Conservation (phyloP, 2,329 filamentous ascomycete species). For the Colletotrichum sp. region DNA sequence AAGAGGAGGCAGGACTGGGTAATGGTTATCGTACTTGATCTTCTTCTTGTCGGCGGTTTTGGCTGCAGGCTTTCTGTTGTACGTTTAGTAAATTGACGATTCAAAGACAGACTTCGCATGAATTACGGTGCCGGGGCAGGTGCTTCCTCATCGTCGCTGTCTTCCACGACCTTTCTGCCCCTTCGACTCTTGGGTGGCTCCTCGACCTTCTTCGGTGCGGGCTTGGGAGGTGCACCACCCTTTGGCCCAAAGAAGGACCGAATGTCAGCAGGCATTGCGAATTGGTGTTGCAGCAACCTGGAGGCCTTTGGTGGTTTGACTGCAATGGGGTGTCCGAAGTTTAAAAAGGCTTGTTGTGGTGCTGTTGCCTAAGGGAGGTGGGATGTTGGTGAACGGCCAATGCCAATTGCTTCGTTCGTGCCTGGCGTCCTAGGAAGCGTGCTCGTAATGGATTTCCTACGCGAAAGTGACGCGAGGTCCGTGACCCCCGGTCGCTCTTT, state of each 20-base stretch:
- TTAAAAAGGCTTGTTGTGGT: not conserved
- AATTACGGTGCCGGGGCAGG: constrained; percentile 23
- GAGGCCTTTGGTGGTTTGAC: not conserved
- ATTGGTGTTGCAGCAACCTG: not conserved
- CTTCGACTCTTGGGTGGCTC: constrained; percentile 48
- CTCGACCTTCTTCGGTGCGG: constrained; percentile 49
- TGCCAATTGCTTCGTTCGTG: not conserved
- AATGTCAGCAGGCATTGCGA: constrained; percentile 79
- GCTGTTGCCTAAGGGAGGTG: constrained; percentile 1
- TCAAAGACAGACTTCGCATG: too few species aligned
- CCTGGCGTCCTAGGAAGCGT: constrained; percentile 5
- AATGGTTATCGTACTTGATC: constrained; percentile 43
- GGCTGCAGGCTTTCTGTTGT: not conserved
- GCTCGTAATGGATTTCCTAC: constrained; percentile 21
- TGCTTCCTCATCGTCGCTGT: constrained; percentile 81
- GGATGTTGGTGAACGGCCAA: not conserved
- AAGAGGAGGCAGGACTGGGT: not conserved
- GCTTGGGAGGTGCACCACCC: constrained; percentile 59
- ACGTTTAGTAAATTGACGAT: not conserved
- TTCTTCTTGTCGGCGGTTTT: constrained; percentile 61
- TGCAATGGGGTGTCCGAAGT: not conserved
- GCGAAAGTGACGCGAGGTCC: constrained; percentile 51
- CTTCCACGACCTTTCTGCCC: constrained; percentile 74
- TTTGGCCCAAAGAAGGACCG: constrained; percentile 88
- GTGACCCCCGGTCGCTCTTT: constrained; percentile 31